Evolutionary conservation across 306 rosid species (phyloP), one percentile per base, ranked within the genome.

Genomic region (Glycine latifolia): DNA sequence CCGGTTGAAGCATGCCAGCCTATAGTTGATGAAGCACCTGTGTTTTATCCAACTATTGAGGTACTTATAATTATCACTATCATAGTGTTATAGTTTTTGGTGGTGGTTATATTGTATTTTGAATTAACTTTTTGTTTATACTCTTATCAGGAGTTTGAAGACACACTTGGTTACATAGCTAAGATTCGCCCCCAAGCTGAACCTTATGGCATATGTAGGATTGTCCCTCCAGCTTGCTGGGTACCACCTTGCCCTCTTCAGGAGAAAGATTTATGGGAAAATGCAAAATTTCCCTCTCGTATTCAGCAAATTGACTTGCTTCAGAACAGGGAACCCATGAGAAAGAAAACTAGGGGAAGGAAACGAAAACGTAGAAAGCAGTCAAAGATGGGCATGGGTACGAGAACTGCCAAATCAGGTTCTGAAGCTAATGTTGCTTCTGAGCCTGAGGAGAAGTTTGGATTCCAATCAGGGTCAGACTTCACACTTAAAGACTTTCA

Each of bases 201-300:
- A 88, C 78, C 84, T 1, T 79, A 85, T 82, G 99, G 98, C 49
- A 93, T 95, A 86, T 95, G 99, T 79, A 87, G 90, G 89, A 89
- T 95, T 82, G 94, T 93, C 72, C 98, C 99, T 63, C 99, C 99
- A 14, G 39, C 88, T 82, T 88, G 87, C 39, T 95, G 99, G 99
- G 76, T 50, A 63, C 97, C 98, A 67, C 97, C 94, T 20, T 93
- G 97, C 73, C 89, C 90, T 15, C 94, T 93, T 17, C 90, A 86
- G 85, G 91, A 91, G 89, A 91, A 87, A 85, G 66, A 73, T 11
- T 10, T 79, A 53, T 95, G 99, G 98, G 97, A 93, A 71, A 78
- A 78, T 79, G 87, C 89, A 20, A 88, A 82, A 41, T 95, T 95
- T 83, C 82, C 99, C n/a, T 90, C 99, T 6, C 94, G 97, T n/a